Evolutionary conservation across 495 filamentous ascomycete species (phyloP), one percentile per base, ranked within the genome.

Genomic region (Sphaerosporella brunnea): DNA sequence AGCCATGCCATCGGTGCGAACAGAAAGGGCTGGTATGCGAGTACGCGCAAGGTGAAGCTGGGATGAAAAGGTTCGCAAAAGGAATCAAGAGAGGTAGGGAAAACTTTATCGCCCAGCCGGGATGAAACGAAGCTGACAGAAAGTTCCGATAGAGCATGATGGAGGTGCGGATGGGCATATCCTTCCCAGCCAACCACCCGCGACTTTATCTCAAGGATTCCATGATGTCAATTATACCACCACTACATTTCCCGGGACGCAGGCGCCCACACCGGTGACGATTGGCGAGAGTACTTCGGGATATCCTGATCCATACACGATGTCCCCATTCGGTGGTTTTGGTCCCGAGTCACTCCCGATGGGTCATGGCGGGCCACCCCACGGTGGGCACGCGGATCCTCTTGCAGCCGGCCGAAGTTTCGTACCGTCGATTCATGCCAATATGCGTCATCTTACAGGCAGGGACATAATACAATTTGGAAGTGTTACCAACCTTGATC

Each of bases 401-500:
- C 51, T 63, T 1, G 10, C 63, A 0, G 50, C 60, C 30, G 46
- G 53, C 5, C 25, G 54, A 1, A 54, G 53, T 15, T 21, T 58
- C 7, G 52, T 54, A 13, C 37, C 11, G 20, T 15, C 10, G 10
- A 40, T 40, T n/a, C 37, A 40, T 7, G 2, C 5, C 28, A 32
- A 5, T 13, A 32, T 18, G 20, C 40, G 24, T 23, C 40, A 43
- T 43, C 20, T 18, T 2, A 11, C 40, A 18, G 13, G 20, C 1
- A 8, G 24, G 23, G 62, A 62, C 21, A 53, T 67, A 7, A 47
- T 70, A 5, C 65, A 68, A 50, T 69, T 72, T 32, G 70, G 69
- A 40, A 66, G 73, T 4, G 65, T 74, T 38, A 62, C 67, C 28
- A 69, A 72, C 48, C 64, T 78, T 13, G 73, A 77, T 26, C 63